Evolutionary conservation across 2,329 filamentous ascomycete species (phyloP).

Genomic region (Pseudogymnoascus sp.): DNA sequence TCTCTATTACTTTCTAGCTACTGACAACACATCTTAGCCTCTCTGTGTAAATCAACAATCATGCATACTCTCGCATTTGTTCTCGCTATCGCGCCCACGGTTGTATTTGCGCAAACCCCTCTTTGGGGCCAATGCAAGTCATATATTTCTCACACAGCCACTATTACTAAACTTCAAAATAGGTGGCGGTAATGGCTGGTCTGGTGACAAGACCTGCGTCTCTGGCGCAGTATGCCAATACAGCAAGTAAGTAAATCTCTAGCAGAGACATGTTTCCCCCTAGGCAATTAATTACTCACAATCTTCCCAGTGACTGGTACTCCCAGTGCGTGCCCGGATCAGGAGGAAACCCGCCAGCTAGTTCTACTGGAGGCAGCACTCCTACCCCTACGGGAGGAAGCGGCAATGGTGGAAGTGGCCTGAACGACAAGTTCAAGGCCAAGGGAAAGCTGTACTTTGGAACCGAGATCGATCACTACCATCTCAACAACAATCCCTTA

Average conservation of each 20-base stretch:
- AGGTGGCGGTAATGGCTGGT: constrained; percentile 2
- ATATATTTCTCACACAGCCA: neutral
- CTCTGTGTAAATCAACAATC: neutral
- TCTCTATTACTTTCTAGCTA: neutral
- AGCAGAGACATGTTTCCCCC: neutral
- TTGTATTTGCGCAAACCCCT: neutral
- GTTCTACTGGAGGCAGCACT: neutral
- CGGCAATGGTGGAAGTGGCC: constrained; percentile 33
- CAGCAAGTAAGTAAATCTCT: neutral
- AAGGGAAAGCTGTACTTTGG: constrained; percentile 63
- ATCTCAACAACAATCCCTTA: constrained; percentile 44
- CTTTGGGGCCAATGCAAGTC: neutral
- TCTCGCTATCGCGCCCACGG: neutral
- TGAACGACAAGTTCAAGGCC: constrained; percentile 52
- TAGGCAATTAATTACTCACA: neutral
- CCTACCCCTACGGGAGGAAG: constrained; percentile 1
- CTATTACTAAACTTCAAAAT: neutral
- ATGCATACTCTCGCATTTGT: neutral
- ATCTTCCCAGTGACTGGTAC: constrained; percentile 9
- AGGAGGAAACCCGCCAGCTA: neutral
- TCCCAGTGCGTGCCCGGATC: constrained; percentile 15
- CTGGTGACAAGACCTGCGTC: neutral
- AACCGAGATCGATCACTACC: constrained; percentile 48
- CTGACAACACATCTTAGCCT: neutral
- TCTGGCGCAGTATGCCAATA: neutral